Percentiles rank a stretch among this genome's conserved stretches.
Conservation (phyloP, 2,329 filamentous ascomycete species). For the Calonectria ilicicola region DNA sequence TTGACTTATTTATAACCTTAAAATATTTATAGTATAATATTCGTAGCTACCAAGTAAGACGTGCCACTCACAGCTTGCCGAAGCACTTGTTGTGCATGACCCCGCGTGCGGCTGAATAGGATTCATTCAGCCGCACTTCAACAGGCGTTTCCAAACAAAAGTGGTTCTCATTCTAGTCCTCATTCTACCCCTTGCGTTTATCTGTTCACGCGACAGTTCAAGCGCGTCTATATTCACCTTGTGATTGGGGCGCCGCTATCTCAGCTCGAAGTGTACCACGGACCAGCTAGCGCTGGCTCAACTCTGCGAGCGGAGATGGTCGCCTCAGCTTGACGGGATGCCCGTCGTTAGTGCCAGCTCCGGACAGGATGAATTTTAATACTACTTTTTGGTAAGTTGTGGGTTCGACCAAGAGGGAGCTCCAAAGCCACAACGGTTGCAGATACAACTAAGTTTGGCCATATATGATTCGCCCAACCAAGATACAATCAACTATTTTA, state of each 20-base stretch:
- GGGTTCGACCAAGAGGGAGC: too few species aligned
- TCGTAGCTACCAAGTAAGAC: not conserved
- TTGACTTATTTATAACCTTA: not conserved
- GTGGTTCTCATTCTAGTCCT: not conserved
- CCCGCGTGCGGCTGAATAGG: not conserved
- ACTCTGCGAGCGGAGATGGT: not conserved
- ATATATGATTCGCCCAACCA: too few species aligned
- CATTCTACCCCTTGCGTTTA: not conserved
- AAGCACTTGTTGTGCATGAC: not conserved
- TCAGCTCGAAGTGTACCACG: not conserved
- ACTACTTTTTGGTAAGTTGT: too few species aligned
- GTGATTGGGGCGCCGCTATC: not conserved
- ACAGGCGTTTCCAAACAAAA: not conserved
- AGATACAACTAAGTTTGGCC: too few species aligned
- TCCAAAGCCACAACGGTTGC: too few species aligned
- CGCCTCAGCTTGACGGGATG: not conserved
- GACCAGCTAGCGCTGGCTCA: not conserved
- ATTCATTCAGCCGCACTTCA: not conserved
- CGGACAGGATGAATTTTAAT: not conserved
- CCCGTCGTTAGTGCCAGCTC: not conserved
- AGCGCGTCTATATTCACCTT: not conserved
- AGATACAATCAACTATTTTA: too few species aligned
- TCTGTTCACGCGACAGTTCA: not conserved
- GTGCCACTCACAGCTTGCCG: not conserved
- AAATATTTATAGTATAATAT: not conserved